Conservation (phyloP, 148 eudicot species). For the Spergularia marina region DNA sequence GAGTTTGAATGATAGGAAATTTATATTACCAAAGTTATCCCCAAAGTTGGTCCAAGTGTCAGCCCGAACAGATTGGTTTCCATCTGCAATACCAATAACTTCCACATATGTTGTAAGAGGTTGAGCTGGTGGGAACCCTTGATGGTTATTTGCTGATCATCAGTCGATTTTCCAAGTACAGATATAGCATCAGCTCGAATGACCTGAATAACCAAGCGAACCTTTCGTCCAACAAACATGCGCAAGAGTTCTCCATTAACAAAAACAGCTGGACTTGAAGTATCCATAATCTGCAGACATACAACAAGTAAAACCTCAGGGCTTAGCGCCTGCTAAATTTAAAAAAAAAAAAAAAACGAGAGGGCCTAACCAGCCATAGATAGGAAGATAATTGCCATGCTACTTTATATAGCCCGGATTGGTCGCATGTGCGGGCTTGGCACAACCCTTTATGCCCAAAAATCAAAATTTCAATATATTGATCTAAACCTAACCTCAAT, state of each 20-base stretch:
- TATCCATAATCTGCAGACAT: slow-evolving; percentile 63
- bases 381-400: too few species aligned
- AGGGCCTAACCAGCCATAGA: too few species aligned
- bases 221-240: slow-evolving; percentile 65
- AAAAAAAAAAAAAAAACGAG: too few species aligned
- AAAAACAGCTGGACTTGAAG: slow-evolving; percentile 77
- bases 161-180: slow-evolving; percentile 69
- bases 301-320: background rate
- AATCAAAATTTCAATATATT: too few species aligned
- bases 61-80: slow-evolving; percentile 54
- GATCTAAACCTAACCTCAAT: background rate
- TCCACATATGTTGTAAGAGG: slow-evolving; percentile 70
- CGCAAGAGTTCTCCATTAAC: slow-evolving; percentile 73
- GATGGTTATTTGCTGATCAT: slow-evolving; percentile 68
- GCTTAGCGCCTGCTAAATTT: background rate
- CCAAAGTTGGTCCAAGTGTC: slow-evolving; percentile 72
- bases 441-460: too few species aligned
- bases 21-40: slow-evolving; percentile 57
- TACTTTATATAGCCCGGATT: too few species aligned
- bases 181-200: slow-evolving; percentile 52
- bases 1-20: background rate
- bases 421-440: too few species aligned
- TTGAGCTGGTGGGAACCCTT: slow-evolving; percentile 54
- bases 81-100: slow-evolving; percentile 88
- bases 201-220: slow-evolving; percentile 77